Evolutionary conservation across 164 flowering plant genomes (phyloP).

Genomic region (Echeveria elegans): DNA sequence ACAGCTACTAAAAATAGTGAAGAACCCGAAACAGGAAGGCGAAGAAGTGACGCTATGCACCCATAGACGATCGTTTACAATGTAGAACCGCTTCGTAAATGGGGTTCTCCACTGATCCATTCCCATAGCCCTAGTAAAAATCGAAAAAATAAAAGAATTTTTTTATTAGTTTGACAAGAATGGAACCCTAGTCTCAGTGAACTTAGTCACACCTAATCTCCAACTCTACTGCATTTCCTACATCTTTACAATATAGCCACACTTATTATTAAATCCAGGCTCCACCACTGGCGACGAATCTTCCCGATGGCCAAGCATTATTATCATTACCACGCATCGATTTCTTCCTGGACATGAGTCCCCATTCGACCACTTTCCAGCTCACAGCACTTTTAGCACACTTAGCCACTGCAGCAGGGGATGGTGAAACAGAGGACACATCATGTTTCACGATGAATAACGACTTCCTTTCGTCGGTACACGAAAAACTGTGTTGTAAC

Average conservation of each 20-base stretch:
- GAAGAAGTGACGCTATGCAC: background rate
- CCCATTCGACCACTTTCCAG: background rate
- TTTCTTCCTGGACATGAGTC: background rate
- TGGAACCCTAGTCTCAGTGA: too few species aligned
- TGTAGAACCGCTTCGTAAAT: constrained; percentile 1
- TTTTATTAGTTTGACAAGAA: too few species aligned
- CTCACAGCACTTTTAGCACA: background rate
- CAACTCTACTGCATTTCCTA: too few species aligned
- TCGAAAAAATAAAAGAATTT: too few species aligned
- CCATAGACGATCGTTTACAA: background rate
- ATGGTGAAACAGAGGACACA: background rate
- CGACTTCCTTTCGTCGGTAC: background rate
- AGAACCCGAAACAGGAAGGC: background rate
- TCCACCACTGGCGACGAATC: too few species aligned
- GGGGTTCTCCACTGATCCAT: background rate
- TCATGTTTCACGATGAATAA: background rate
- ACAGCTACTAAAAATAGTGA: background rate
- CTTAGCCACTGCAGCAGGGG: background rate
- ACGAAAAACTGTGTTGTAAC: background rate
- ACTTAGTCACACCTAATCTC: too few species aligned
- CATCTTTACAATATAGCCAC: too few species aligned
- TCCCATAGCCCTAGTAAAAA: too few species aligned
- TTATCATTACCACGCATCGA: background rate
- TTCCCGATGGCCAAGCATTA: background rate
- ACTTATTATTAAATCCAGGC: too few species aligned